phyloP scores from a whole-genome alignment of 805 yeast genomes.

The Hyphopichia homilentoma region DNA sequence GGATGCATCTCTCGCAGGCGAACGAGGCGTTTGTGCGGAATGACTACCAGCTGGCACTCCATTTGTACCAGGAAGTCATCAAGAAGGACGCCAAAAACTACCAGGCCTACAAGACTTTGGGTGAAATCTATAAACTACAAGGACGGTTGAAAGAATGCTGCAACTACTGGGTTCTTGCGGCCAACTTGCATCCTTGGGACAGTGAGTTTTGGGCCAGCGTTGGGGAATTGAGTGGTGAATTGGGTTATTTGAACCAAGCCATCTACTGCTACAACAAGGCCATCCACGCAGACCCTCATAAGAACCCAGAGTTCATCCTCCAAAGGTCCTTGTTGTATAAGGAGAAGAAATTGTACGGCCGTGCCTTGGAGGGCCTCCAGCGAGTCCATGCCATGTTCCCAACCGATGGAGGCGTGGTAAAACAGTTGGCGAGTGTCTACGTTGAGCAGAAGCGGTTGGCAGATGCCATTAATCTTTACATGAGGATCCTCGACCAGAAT shows the following conservation, averaged over 20 bases:
- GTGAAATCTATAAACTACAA: slow-evolving; percentile 71
- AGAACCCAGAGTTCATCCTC: slow-evolving; percentile 48
- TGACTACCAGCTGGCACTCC: slow-evolving; percentile 57
- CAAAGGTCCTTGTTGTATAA: slow-evolving; percentile 66
- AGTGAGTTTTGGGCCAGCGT: slow-evolving; percentile 75
- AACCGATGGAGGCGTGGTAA: slow-evolving; percentile 51
- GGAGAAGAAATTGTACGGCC: slow-evolving; percentile 59
- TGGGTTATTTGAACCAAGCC: slow-evolving; percentile 73
- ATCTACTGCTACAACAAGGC: slow-evolving; percentile 62
- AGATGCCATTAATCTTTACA: slow-evolving; percentile 73
- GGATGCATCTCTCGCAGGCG: slow-evolving; percentile 62
- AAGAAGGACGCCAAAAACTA: slow-evolving; percentile 72
- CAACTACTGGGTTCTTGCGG: slow-evolving; percentile 77
- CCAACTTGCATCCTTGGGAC: slow-evolving; percentile 73
- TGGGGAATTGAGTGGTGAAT: slow-evolving; percentile 60
- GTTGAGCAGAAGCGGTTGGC: slow-evolving; percentile 56
- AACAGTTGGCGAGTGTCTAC: slow-evolving; percentile 53
- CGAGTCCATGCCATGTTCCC: slow-evolving; percentile 55
- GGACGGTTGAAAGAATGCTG: slow-evolving; percentile 71
- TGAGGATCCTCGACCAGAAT: slow-evolving; percentile 60
- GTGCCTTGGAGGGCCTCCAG: slow-evolving; percentile 73
- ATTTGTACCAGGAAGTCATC: slow-evolving; percentile 64
- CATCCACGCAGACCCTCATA: slow-evolving; percentile 13
- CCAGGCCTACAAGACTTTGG: slow-evolving; percentile 83
- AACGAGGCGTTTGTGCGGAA: slow-evolving; percentile 73